A percentile compares a stretch with the other conserved stretches of the same genome.
Evolutionary conservation across 129 eudicot species (phyloP).

Genomic region (Tagetes erecta): DNA sequence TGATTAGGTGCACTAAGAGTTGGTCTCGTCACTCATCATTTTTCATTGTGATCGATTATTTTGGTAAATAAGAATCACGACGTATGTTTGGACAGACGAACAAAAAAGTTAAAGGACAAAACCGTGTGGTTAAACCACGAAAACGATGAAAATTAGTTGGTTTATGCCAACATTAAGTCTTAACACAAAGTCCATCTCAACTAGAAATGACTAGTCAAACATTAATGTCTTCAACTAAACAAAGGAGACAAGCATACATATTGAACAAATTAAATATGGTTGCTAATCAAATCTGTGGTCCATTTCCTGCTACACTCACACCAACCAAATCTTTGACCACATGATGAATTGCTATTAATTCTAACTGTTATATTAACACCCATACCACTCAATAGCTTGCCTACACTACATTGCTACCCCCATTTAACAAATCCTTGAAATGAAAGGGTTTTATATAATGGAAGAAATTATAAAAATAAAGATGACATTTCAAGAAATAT

Average conservation of each 20-base stretch:
- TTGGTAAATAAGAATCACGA: background rate
- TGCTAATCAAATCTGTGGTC: constrained; percentile 2
- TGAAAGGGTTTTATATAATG: background rate
- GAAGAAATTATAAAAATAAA: too few relatives aligned
- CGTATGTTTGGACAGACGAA: too few relatives aligned
- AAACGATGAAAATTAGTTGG: background rate
- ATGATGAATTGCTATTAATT: background rate
- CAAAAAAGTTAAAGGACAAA: background rate
- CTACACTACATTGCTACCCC: background rate
- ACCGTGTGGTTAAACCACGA: background rate
- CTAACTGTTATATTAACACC: background rate
- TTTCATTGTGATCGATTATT: too few relatives aligned
- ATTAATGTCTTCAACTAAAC: background rate
- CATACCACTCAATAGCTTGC: background rate
- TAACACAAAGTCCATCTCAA: background rate
- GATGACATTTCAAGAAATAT: too few relatives aligned
- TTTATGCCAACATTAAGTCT: background rate
- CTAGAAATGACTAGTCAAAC: background rate
- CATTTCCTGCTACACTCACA: background rate
- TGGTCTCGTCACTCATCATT: background rate
- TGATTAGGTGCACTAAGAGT: too few relatives aligned
- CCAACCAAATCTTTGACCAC: constrained; percentile 15
- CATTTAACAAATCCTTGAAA: background rate
- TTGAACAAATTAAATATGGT: too few relatives aligned
- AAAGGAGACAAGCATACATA: background rate